Evolutionary conservation across 305 asterid genomes (phyloP).

Genomic region (Solanum aculeatissimum): DNA sequence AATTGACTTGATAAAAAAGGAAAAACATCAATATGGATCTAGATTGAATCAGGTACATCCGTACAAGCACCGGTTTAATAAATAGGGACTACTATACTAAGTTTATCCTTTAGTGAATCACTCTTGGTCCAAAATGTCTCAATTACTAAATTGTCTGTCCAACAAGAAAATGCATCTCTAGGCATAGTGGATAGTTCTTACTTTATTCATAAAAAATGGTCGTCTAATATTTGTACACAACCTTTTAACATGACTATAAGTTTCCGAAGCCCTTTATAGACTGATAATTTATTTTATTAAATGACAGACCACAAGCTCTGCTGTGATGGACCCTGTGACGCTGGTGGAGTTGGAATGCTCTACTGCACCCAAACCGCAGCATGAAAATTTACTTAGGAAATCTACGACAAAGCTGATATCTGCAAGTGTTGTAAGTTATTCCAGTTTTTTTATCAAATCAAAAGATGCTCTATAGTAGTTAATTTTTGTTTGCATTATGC

Average conservation of each 20-base stretch:
- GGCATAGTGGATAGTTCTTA: neutral
- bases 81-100: neutral
- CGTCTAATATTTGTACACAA: neutral
- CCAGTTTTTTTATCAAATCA: neutral
- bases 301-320: conserved; percentile 32
- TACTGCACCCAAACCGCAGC: conserved; percentile 14
- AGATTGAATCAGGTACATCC: conserved; percentile 25
- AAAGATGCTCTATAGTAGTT: neutral
- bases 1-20: conserved; percentile 16
- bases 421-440: conserved; percentile 42
- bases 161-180: neutral
- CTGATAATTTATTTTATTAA: neutral
- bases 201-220: neutral
- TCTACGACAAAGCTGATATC: conserved; percentile 36
- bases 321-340: conserved; percentile 8
- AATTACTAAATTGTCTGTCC: neutral
- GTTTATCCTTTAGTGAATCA: neutral
- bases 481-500: conserved; percentile 1
- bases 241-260: neutral
- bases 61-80: conserved; percentile 11
- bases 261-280: neutral
- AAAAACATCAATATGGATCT: conserved; percentile 17
- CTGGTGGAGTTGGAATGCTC: conserved; percentile 9
- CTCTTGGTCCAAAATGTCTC: neutral
- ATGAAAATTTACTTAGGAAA: conserved; percentile 33